A percentile compares a stretch with the other conserved stretches of the same genome.
These are phyloP conservation scores for Aspergillus ochraceoroseus DNA, from an alignment of 2,329 filamentous ascomycete genomes.

Conservation along the genomic window DNA sequence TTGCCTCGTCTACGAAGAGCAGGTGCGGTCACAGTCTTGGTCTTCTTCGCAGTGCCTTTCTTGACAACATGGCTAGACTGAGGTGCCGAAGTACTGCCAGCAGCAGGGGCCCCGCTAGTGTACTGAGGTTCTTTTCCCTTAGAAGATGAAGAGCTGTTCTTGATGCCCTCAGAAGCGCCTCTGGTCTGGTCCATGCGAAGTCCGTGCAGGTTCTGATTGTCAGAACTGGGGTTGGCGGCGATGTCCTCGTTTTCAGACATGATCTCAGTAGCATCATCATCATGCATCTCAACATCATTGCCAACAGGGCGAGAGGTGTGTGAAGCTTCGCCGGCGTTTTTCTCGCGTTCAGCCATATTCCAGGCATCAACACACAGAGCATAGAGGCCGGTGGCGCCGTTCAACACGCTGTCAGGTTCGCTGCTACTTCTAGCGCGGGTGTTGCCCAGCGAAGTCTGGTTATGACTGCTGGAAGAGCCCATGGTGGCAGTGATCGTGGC, in stretches of 20 bases:
- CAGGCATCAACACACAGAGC: slow-evolving; percentile 2
- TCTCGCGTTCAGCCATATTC: neutral
- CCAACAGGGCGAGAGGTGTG: too few species aligned
- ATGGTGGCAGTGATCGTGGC: too few species aligned
- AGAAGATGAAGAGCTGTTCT: neutral
- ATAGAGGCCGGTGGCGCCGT: slow-evolving; percentile 4
- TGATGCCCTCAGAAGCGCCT: neutral
- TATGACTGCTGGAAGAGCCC: neutral
- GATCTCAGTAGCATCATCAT: slow-evolving; percentile 2
- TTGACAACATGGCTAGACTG: too few species aligned
- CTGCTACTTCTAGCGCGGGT: neutral
- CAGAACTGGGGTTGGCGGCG: neutral
- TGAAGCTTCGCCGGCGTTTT: too few species aligned
- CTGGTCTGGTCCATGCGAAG: neutral
- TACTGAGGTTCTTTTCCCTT: too few species aligned
- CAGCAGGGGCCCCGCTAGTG: too few species aligned
- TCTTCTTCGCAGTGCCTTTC: too few species aligned
- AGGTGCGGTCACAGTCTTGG: too few species aligned
- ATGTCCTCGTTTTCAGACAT: neutral
- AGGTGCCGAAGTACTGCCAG: too few species aligned
- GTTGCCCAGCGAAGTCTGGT: neutral
- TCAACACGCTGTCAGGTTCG: neutral
- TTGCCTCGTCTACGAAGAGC: too few species aligned
- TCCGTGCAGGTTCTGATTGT: neutral
- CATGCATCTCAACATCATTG: neutral